Evolutionary conservation across 495 filamentous ascomycete species (phyloP), one percentile per base, ranked within the genome.

Genomic region (Hyaloscypha variabilis): DNA sequence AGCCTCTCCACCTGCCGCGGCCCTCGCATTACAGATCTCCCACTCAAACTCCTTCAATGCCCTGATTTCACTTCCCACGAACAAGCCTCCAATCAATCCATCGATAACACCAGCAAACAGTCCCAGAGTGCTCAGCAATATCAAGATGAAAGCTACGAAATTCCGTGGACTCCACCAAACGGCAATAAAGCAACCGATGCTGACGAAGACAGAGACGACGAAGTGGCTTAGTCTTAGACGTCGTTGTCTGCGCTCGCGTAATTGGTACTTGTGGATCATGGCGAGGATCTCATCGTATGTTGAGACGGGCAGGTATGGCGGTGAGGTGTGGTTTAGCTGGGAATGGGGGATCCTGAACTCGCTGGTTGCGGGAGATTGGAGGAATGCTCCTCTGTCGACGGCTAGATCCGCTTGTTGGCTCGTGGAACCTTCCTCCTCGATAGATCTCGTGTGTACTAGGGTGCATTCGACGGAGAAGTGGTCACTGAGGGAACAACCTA

Each of bases 31-130:
- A 58, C 77, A 77, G 17, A 99, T 88, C 79, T 99, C 96, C 90
- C 93, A 97, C 71, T 95, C 88, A 77, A 97, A 98, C 78, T 98
- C 95, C 69, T 87, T 90, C n/a, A 99, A 77, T 17, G 91, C 88
- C 65, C 92, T 81, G 64, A 97, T 67, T 78, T 99, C 95, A 68
- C 85, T 86, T 14, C 88, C 87, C 67, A 97, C 88, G 70, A 98
- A 98, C 31, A 98, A 71, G 1, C 93, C 85, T 3, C 92, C 91
- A 73, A 97, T 90, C 31, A 98, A 72, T 0, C 94, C 93, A 76
- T 97, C 90, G 21, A 96, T 65, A 6, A 90, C 82, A 1, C 95
- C 96, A 8, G 87, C 88, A 14, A 81, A 83, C 25, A 97, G 82
- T 17, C 90, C 86, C 19, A 97, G 76, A 11, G 87, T 91, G 75